These are phyloP conservation scores for Ophiostoma populinum DNA, from an alignment of 2,329 filamentous ascomycete species.

Conservation along the genomic window DNA sequence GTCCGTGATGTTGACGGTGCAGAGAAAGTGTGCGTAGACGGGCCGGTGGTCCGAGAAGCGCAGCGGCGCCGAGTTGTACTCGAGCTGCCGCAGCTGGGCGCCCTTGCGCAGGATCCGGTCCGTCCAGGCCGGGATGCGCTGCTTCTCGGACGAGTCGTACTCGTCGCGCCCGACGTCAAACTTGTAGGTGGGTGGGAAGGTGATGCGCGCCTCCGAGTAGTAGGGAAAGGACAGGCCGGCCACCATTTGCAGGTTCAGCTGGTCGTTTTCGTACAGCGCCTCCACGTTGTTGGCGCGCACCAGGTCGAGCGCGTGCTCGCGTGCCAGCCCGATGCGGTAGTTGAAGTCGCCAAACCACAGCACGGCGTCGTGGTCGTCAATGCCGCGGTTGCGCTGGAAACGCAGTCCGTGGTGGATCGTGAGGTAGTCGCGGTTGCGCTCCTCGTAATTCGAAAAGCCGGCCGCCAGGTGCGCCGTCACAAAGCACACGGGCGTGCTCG, in stretches of 20 bases:
- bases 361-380: slow-evolving; percentile 76
- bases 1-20: slow-evolving; percentile 64
- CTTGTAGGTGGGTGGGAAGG: slow-evolving; percentile 88
- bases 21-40: slow-evolving; percentile 79
- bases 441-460: slow-evolving; percentile 92
- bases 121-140: slow-evolving; percentile 91
- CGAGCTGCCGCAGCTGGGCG: slow-evolving; percentile 59
- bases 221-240: slow-evolving; percentile 76
- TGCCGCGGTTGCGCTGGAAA: slow-evolving; percentile 79
- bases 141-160: slow-evolving; percentile 94
- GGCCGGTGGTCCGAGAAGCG: slow-evolving; percentile 92
- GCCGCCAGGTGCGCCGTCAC: slow-evolving; percentile 93
- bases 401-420: slow-evolving; percentile 75
- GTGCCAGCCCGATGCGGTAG: slow-evolving; percentile 75
- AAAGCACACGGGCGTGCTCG: slow-evolving; percentile 82
- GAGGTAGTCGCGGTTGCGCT: slow-evolving; percentile 81
- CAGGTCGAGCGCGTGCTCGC: slow-evolving; percentile 60
- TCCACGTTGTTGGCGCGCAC: slow-evolving; percentile 58
- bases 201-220: slow-evolving; percentile 79
- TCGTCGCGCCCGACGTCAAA: slow-evolving; percentile 76
- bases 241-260: slow-evolving; percentile 95
- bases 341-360: slow-evolving; percentile 98
- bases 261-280: slow-evolving; percentile 77
- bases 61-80: slow-evolving; percentile 69
- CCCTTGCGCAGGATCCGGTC: slow-evolving; percentile 85